These are phyloP conservation scores for Candida germanica DNA, from an alignment of 805 yeast species.

Conservation along the genomic window DNA sequence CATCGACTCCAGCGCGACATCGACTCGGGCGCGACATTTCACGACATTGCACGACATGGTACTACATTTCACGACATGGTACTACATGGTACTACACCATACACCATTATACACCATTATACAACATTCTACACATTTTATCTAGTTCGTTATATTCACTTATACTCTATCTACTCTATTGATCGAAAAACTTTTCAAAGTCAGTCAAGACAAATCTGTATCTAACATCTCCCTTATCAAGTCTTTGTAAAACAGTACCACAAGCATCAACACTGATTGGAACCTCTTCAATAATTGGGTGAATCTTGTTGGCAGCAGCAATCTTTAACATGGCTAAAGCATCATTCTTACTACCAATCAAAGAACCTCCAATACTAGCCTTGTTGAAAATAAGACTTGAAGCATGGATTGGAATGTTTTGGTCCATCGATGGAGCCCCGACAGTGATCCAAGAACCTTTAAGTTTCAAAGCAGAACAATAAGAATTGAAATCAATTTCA, in stretches of 20 bases:
- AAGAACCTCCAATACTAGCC: conserved; percentile 25
- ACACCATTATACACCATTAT: too few relatives aligned
- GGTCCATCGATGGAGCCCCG: conserved; percentile 25
- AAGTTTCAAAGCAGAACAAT: conserved; percentile 31
- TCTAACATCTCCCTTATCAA: conserved; percentile 31
- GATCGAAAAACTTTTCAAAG: conserved; percentile 35
- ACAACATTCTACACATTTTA: too few relatives aligned
- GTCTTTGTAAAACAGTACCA: conserved; percentile 29
- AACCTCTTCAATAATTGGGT: conserved; percentile 34
- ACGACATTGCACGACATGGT: too few relatives aligned
- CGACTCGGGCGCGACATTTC: too few relatives aligned
- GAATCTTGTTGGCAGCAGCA: conserved; percentile 33
- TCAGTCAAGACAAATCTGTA: conserved; percentile 59
- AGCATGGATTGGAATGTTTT: conserved; percentile 20
- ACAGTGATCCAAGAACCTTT: conserved; percentile 23
- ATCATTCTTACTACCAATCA: conserved; percentile 33
- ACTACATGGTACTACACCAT: too few relatives aligned
- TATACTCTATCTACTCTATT: background rate
- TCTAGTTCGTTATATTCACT: too few relatives aligned
- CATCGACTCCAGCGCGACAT: too few relatives aligned
- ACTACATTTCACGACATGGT: too few relatives aligned
- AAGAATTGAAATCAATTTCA: conserved; percentile 46
- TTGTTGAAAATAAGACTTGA: conserved; percentile 23
- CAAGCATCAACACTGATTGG: conserved; percentile 32
- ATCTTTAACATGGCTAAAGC: conserved; percentile 34